These are phyloP conservation scores for Plantago elongata DNA, from an alignment of 257 asterid species.

Conservation along the genomic window DNA sequence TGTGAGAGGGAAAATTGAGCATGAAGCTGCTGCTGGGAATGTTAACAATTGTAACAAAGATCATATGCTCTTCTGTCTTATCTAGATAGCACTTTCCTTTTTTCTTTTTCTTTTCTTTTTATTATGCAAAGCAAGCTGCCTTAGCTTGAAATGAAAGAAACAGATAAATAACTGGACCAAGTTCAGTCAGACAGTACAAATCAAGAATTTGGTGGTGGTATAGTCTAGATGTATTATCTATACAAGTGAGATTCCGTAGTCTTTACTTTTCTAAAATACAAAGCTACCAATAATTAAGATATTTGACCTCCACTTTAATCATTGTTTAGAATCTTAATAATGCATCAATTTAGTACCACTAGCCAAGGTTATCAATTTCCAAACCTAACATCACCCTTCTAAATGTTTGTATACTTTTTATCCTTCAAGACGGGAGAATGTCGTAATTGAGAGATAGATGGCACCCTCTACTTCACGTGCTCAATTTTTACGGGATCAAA, in stretches of 20 bases:
- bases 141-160: constrained; percentile 48
- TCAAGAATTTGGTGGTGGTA: too few relatives aligned
- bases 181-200: too few relatives aligned
- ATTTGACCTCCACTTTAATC: constrained; percentile 28
- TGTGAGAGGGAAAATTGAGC: constrained; percentile 3
- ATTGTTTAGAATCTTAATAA: constrained; percentile 37
- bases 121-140: constrained; percentile 15
- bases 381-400: background rate
- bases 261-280: constrained; percentile 55
- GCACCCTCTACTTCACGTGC: too few relatives aligned
- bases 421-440: too few relatives aligned
- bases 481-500: too few relatives aligned
- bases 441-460: too few relatives aligned
- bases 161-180: background rate
- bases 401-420: background rate
- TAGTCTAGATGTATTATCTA: constrained; percentile 14
- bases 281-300: constrained; percentile 41
- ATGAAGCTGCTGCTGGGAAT: background rate
- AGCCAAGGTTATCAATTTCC: too few relatives aligned
- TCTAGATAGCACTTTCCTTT: too few relatives aligned
- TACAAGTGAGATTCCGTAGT: constrained; percentile 28
- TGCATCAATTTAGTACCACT: constrained; percentile 19
- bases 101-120: too few relatives aligned
- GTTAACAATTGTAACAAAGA: background rate
- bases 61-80: too few relatives aligned